Base-by-base conservation (phyloP, 1,284 basidiomycete genomes). In the Thelephora terrestris region DNA sequence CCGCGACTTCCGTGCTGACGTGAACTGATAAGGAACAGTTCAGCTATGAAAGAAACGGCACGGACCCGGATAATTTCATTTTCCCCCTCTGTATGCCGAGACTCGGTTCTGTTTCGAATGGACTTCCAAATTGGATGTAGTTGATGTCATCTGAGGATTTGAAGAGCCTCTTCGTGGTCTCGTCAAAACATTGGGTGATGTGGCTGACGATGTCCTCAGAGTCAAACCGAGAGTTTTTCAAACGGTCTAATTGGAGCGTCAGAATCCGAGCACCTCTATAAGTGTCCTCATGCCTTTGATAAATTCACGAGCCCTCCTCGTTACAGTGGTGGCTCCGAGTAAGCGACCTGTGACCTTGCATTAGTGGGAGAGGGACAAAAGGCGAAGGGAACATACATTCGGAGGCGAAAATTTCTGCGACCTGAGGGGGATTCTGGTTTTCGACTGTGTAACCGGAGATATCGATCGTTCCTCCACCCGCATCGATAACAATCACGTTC, bases 391-490 rank as follows among this genome's bases (percentile, higher is more conserved):
- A 57, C 70, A 57, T 53, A 74, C 71, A 74, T 48, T 67, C 66
- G 1, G 73, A 55, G 12, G 64, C 57, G 0, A 66, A 61, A n/a
- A 65, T 60, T 52, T 74, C 71, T 45, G 71, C 64, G 3, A 72
- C 59, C 43, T 45, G 32, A n/a, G 58, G 12, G 2, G 60, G 51
- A 2, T 50, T 20, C 12, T 51, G 48, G 1, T 56, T 53, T 0
- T 58, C 52, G 55, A 67, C 49, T 52, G 55, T 61, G 52, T 78
- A 78, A 7, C 74, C 67, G 52, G 73, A 76, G 43, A 79, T 57
- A 46, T 79, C 76, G 6, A 79, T 59, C 0, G 75, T 79, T 1
- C 77, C 77, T 38, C 76, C 75, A 2, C 76, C 76, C 1, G 75
- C 75, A 54, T 79, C 76, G n/a, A 80, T 70, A 21, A 81, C 66